phyloP scores from a whole-genome alignment of 1,284 basidiomycete species.

The Naganishia cerealis region DNA sequence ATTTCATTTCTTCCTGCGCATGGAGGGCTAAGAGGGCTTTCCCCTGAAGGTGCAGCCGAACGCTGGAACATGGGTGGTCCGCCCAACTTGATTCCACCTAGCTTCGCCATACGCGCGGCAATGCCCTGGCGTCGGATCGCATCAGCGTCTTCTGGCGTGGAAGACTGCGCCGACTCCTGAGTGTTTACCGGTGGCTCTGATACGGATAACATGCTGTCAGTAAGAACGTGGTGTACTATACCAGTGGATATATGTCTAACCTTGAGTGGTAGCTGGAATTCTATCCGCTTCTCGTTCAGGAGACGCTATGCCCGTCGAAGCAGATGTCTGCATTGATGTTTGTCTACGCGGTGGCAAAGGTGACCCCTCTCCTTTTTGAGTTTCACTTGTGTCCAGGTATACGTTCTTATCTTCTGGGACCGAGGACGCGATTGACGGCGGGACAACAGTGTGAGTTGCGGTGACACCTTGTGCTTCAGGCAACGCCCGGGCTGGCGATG shows the following conservation, averaged over 20 bases:
- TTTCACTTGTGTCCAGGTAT: background rate
- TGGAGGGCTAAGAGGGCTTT: slow-evolving; percentile 9
- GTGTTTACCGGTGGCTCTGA: slow-evolving; percentile 5
- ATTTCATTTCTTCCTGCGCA: background rate
- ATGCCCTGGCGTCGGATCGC: slow-evolving; percentile 73
- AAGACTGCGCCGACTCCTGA: slow-evolving; percentile 33
- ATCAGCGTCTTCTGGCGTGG: slow-evolving; percentile 59
- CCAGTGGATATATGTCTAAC: background rate
- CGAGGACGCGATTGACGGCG: background rate
- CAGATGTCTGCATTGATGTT: background rate
- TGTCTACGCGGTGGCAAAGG: slow-evolving; percentile 17
- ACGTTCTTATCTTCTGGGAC: background rate
- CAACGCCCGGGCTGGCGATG: slow-evolving; percentile 13
- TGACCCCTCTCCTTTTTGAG: background rate
- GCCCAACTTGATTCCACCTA: slow-evolving; percentile 80
- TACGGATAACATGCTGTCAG: background rate
- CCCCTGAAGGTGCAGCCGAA: slow-evolving; percentile 23
- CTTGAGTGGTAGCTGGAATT: slow-evolving; percentile 11
- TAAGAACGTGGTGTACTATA: background rate
- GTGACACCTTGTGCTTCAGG: slow-evolving; percentile 3
- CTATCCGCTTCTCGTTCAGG: slow-evolving; percentile 7
- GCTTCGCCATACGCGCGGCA: slow-evolving; percentile 82
- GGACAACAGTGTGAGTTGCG: background rate
- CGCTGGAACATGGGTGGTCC: slow-evolving; percentile 49
- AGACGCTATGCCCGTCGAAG: background rate